Conservation (phyloP, 192 early-diverging fungal species). For the Gonapodya sp. region DNA sequence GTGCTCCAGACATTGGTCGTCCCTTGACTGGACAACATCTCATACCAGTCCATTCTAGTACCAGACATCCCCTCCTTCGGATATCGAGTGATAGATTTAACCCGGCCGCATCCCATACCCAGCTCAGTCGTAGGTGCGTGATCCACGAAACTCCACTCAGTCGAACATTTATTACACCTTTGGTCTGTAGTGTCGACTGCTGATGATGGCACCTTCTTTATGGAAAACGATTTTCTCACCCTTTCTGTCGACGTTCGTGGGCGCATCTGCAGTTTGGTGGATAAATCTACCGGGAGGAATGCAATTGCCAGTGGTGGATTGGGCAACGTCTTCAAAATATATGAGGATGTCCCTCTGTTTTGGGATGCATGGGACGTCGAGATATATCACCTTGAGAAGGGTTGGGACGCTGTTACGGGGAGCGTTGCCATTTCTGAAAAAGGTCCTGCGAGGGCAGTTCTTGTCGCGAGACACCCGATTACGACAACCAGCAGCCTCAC, state of each 20-base stretch:
- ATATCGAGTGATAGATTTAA: neutral
- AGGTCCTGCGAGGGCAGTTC: slow-evolving; percentile 70
- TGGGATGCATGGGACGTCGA: slow-evolving; percentile 91
- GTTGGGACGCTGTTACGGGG: slow-evolving; percentile 46
- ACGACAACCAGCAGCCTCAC: slow-evolving; percentile 53
- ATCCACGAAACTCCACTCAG: too few species aligned
- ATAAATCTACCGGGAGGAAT: slow-evolving; percentile 44
- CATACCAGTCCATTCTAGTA: too few species aligned
- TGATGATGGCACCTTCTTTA: slow-evolving; percentile 30
- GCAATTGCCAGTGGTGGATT: slow-evolving; percentile 16
- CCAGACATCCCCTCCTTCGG: slow-evolving; percentile 22
- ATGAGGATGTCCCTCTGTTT: slow-evolving; percentile 74
- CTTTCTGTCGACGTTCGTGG: slow-evolving; percentile 66
- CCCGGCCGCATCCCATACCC: neutral
- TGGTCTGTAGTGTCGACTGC: neutral
- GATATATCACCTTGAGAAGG: slow-evolving; percentile 87
- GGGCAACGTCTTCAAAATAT: neutral
- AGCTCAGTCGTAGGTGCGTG: neutral
- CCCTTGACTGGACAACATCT: too few species aligned
- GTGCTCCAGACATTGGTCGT: too few species aligned
- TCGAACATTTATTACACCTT: neutral
- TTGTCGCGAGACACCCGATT: slow-evolving; percentile 56
- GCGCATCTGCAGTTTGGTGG: slow-evolving; percentile 56
- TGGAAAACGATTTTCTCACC: slow-evolving; percentile 69
- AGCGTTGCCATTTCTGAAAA: slow-evolving; percentile 52